A percentile compares a stretch with the other conserved stretches of the same genome.
Evolutionary conservation across 495 filamentous ascomycete species (phyloP).

Genomic region (Lindgomyces ingoldianus): DNA sequence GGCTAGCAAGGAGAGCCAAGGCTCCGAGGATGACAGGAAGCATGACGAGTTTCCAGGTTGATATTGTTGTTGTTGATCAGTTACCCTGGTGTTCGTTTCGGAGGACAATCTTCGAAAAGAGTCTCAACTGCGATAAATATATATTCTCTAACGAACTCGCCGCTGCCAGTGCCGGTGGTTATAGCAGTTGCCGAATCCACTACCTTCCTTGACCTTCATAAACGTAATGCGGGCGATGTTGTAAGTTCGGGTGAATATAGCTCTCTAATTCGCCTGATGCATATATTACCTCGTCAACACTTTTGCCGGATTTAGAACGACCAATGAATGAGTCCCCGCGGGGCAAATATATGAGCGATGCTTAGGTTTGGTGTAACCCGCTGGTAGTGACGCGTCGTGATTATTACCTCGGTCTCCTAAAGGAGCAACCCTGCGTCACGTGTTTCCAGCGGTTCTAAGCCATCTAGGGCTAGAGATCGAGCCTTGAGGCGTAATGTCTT

Average conservation of each 20-base stretch:
- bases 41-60: no score
- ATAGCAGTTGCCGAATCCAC: neutral
- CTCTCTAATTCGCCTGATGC: neutral
- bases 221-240: neutral
- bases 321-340: no score
- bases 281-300: neutral
- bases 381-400: no score
- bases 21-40: neutral
- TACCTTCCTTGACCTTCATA: neutral
- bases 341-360: no score
- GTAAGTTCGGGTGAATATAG: neutral
- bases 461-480: no score
- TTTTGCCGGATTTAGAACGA: neutral
- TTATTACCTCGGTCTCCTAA: no score
- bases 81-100: no score
- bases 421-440: no score
- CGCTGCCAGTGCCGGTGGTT: neutral
- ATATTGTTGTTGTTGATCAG: no score
- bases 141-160: neutral
- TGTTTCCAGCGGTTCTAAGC: no score
- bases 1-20: neutral
- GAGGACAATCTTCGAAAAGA: neutral
- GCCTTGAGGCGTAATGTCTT: no score
- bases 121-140: neutral
- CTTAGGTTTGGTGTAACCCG: no score